A percentile compares a stretch with the other conserved stretches of the same genome.
These are phyloP conservation scores for Cutaneotrichosporon spelunceum DNA, from an alignment of 1,284 basidiomycete species.

Conservation along the genomic window DNA sequence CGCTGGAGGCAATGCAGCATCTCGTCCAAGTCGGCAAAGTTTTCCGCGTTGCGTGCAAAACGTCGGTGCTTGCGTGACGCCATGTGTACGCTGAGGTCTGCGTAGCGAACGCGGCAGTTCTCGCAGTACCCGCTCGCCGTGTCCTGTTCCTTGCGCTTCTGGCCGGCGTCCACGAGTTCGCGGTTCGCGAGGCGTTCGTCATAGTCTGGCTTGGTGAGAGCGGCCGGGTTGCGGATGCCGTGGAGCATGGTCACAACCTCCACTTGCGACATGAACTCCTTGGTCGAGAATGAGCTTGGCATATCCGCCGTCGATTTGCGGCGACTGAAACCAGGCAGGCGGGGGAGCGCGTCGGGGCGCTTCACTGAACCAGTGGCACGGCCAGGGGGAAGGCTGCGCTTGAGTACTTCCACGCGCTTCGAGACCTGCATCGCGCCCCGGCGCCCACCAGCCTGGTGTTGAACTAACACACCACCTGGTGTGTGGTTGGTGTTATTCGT, in stretches of 20 bases:
- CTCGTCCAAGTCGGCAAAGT: constrained; percentile 79
- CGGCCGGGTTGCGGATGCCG: constrained; percentile 32
- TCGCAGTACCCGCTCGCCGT: constrained; percentile 87
- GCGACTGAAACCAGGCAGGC: constrained; percentile 3
- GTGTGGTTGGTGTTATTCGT: constrained; percentile 44
- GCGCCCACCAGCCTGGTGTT: constrained; percentile 18
- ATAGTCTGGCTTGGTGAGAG: constrained; percentile 24
- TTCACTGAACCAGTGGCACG: background rate
- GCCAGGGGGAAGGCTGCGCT: constrained; percentile 37
- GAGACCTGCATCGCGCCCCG: constrained; percentile 49
- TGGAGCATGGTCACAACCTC: constrained; percentile 44
- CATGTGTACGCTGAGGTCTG: constrained; percentile 81
- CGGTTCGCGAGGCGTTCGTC: constrained; percentile 38
- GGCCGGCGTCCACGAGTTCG: constrained; percentile 37
- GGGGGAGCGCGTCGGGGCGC: constrained; percentile 4
- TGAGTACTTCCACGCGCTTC: constrained; percentile 51
- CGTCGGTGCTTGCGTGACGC: constrained; percentile 72
- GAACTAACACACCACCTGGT: constrained; percentile 9
- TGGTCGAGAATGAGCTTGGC: constrained; percentile 11
- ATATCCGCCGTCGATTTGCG: constrained; percentile 22
- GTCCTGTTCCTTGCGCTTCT: constrained; percentile 67
- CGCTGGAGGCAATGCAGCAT: constrained; percentile 72
- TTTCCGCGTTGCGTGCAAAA: constrained; percentile 74
- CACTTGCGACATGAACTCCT: constrained; percentile 41
- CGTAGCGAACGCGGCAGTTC: constrained; percentile 87